Conservation (phyloP, 306 rosid species). For the Casuarina equisetifolia region DNA sequence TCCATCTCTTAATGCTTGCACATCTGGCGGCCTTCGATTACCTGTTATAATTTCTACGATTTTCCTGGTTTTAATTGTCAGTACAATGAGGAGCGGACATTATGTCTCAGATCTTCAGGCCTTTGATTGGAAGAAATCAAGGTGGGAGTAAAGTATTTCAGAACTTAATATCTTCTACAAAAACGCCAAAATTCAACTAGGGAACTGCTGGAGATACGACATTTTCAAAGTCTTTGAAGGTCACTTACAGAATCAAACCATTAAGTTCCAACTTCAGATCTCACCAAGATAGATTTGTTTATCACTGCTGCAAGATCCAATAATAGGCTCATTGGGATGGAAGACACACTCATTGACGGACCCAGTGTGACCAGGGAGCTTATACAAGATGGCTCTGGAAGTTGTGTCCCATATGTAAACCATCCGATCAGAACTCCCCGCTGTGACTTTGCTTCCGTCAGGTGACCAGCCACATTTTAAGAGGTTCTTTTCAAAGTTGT, state of each 20-base stretch:
- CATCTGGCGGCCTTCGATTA: too few relatives aligned
- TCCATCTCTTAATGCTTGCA: too few relatives aligned
- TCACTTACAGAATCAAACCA: neutral
- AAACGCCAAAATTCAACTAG: neutral
- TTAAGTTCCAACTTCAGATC: constrained; percentile 41
- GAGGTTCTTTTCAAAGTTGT: constrained; percentile 85
- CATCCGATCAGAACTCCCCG: constrained; percentile 96
- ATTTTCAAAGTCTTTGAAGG: neutral
- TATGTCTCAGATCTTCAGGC: too few relatives aligned
- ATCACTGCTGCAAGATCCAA: constrained; percentile 91
- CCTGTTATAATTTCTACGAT: too few relatives aligned
- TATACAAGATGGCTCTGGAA: constrained; percentile 78
- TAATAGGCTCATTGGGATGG: constrained; percentile 78
- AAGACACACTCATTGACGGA: constrained; percentile 78
- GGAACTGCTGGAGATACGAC: neutral
- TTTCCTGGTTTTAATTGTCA: too few relatives aligned
- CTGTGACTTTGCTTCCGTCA: constrained; percentile 93
- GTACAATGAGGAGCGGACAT: too few relatives aligned
- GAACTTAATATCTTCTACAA: neutral
- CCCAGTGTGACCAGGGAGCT: constrained; percentile 93
- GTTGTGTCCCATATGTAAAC: constrained; percentile 91
- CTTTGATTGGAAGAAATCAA: too few relatives aligned
- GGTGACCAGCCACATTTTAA: constrained; percentile 89
- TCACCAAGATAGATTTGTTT: constrained; percentile 88
- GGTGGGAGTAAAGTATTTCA: too few relatives aligned